A percentile compares a stretch with the other conserved stretches of the same genome.
Evolutionary conservation across 305 asterid species (phyloP).

Genomic region (Salvia sclarea): DNA sequence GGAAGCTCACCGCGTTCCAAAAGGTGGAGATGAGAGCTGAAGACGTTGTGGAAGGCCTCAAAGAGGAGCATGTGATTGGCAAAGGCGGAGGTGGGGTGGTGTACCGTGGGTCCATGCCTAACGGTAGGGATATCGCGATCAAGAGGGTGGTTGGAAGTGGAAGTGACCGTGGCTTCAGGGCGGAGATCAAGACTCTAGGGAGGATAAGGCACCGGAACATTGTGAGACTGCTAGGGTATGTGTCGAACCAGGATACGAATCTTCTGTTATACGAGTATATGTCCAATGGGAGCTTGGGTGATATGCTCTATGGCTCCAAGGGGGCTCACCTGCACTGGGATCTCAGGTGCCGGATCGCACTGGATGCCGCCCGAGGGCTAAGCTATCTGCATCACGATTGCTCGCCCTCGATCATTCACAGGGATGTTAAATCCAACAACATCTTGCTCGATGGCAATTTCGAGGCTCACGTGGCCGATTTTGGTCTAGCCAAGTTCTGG

Average conservation of each 20-base stretch:
- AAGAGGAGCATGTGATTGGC: slow-evolving; percentile 75
- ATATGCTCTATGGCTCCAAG: slow-evolving; percentile 57
- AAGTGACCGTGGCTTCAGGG: slow-evolving; percentile 60
- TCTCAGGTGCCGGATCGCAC: slow-evolving; percentile 60
- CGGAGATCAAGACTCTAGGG: slow-evolving; percentile 76
- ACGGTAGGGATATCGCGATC: slow-evolving; percentile 65
- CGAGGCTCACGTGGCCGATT: slow-evolving; percentile 91
- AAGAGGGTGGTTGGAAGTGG: slow-evolving; percentile 49
- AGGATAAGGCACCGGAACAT: slow-evolving; percentile 69
- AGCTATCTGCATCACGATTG: slow-evolving; percentile 87
- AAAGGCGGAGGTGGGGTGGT: slow-evolving; percentile 88
- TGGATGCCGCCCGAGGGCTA: slow-evolving; percentile 75
- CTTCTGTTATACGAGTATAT: slow-evolving; percentile 71
- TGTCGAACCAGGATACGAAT: slow-evolving; percentile 61
- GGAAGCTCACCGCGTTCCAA: slow-evolving; percentile 82
- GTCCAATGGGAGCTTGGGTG: slow-evolving; percentile 86
- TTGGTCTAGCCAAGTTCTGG: slow-evolving; percentile 81
- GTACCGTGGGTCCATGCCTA: slow-evolving; percentile 71
- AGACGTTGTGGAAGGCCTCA: slow-evolving; percentile 60
- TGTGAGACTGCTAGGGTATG: slow-evolving; percentile 69
- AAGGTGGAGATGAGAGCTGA: slow-evolving; percentile 52
- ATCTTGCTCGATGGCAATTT: slow-evolving; percentile 68
- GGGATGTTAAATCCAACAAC: slow-evolving; percentile 80
- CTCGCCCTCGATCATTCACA: slow-evolving; percentile 74
- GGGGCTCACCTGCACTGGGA: slow-evolving; percentile 80